A percentile compares a stretch with the other conserved stretches of the same genome.
Conservation (phyloP, 2,329 filamentous ascomycete species). For the Pseudocercospora eumusae region DNA sequence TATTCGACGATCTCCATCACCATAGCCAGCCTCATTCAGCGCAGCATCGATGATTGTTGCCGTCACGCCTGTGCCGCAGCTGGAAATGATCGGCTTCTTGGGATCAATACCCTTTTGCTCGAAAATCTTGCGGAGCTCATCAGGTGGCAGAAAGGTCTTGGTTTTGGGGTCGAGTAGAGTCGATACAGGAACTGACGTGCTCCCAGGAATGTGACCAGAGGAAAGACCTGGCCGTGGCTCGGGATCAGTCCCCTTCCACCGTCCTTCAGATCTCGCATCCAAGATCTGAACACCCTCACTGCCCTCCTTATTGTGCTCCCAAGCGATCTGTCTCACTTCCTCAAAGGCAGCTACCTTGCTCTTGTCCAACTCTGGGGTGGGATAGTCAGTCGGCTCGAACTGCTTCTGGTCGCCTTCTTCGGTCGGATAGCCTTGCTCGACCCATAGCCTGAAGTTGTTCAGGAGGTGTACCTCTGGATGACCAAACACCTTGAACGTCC, state of each 20-base stretch:
- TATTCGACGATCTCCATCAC: slow-evolving; percentile 64
- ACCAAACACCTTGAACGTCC: slow-evolving; percentile 88
- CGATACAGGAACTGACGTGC: slow-evolving; percentile 77
- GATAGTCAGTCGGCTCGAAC: slow-evolving; percentile 46
- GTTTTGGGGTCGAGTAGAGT: slow-evolving; percentile 78
- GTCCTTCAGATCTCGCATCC: slow-evolving; percentile 77
- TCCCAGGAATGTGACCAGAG: slow-evolving; percentile 89
- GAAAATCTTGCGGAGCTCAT: slow-evolving; percentile 75
- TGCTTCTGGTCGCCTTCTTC: slow-evolving; percentile 71
- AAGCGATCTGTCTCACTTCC: slow-evolving; percentile 74
- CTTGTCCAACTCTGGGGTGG: slow-evolving; percentile 50
- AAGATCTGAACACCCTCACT: slow-evolving; percentile 82
- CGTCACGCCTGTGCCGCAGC: slow-evolving; percentile 91
- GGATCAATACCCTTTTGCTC: slow-evolving; percentile 77
- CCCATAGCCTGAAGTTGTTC: slow-evolving; percentile 96
- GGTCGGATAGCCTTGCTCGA: slow-evolving; percentile 76
- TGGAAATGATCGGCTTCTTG: slow-evolving; percentile 77
- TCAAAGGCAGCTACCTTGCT: slow-evolving; percentile 77
- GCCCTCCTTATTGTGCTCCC: slow-evolving; percentile 78
- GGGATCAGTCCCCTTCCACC: slow-evolving; percentile 79
- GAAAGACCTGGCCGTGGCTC: slow-evolving; percentile 82
- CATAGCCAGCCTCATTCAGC: slow-evolving; percentile 74
- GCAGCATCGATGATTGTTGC: slow-evolving; percentile 89
- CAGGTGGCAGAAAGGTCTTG: slow-evolving; percentile 73
- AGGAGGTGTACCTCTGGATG: slow-evolving; percentile 85